A percentile compares a stretch with the other conserved stretches of the same genome.
Evolutionary conservation across 352 stramenopile species (phyloP).

Genomic region (Hyaloperonospora brassicae): DNA sequence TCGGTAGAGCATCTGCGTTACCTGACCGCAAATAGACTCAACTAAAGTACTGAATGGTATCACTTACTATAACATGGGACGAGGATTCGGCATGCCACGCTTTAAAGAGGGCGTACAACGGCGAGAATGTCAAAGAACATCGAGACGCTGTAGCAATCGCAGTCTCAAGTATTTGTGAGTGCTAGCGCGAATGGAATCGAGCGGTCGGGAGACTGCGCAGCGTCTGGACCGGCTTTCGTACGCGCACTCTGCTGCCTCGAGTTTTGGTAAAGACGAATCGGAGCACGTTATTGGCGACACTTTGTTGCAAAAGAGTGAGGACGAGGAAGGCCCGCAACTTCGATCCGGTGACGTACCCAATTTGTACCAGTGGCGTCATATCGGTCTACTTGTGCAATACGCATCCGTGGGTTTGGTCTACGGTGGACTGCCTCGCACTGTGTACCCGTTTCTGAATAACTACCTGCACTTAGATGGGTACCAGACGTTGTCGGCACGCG

Average conservation of each 20-base stretch:
- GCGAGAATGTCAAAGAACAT: too few relatives aligned
- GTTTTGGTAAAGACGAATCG: slow-evolving; percentile 2
- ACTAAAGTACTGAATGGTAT: too few relatives aligned
- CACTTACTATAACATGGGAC: too few relatives aligned
- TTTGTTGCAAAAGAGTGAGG: slow-evolving; percentile 10
- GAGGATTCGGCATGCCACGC: too few relatives aligned
- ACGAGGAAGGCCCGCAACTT: slow-evolving; percentile 18
- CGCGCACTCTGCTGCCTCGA: slow-evolving; percentile 8
- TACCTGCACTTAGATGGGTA: slow-evolving; percentile 66
- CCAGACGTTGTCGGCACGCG: slow-evolving; percentile 49
- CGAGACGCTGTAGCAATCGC: too few relatives aligned
- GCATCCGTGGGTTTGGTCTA: slow-evolving; percentile 54
- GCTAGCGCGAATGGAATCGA: slow-evolving; percentile 7
- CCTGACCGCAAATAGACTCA: too few relatives aligned
- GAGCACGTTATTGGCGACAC: slow-evolving; percentile 1
- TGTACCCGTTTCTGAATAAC: slow-evolving; percentile 72
- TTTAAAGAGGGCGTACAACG: too few relatives aligned
- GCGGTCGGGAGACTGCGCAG: slow-evolving; percentile 5
- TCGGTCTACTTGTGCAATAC: slow-evolving; percentile 66
- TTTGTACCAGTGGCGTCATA: slow-evolving; percentile 42
- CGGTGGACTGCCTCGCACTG: slow-evolving; percentile 41
- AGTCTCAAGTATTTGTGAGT: too few relatives aligned
- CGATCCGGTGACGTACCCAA: slow-evolving; percentile 41
- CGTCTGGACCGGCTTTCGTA: slow-evolving; percentile 23
- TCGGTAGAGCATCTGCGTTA: neutral